A percentile compares a stretch with the other conserved stretches of the same genome.
Conservation (phyloP, 192 early-diverging fungal species). For the Mortierella hygrophila region DNA sequence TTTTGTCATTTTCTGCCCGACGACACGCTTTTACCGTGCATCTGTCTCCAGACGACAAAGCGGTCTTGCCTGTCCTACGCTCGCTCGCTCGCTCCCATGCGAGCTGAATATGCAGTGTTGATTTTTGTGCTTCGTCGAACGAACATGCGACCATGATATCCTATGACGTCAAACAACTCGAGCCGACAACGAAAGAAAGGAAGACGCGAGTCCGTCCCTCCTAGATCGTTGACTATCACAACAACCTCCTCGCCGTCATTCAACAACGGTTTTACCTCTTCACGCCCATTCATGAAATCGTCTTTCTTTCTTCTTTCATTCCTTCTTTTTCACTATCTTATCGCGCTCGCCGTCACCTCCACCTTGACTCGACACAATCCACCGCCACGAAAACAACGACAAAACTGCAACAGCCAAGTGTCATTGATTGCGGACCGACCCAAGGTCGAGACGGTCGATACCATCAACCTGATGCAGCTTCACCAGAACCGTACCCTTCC, state of each 20-base stretch:
- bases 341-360: not conserved
- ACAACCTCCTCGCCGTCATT: not conserved
- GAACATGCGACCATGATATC: not conserved
- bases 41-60: not conserved
- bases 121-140: not conserved
- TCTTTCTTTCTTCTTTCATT: not conserved
- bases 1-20: not conserved
- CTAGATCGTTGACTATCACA: not conserved
- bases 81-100: not conserved
- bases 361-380: not conserved
- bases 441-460: constrained; percentile 55
- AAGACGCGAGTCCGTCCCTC: not conserved
- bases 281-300: not conserved
- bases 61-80: not conserved
- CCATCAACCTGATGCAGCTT: constrained; percentile 53
- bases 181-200: not conserved
- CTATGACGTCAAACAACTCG: not conserved
- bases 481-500: constrained; percentile 12
- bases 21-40: not conserved
- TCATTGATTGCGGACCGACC: constrained; percentile 51
- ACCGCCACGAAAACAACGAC: not conserved
- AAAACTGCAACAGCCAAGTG: constrained; percentile 21
- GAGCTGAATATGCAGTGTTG: not conserved
- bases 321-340: not conserved
- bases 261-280: not conserved